Base-by-base conservation (phyloP, 2,329 filamentous ascomycete genomes). In the Fusarium vanettenii region DNA sequence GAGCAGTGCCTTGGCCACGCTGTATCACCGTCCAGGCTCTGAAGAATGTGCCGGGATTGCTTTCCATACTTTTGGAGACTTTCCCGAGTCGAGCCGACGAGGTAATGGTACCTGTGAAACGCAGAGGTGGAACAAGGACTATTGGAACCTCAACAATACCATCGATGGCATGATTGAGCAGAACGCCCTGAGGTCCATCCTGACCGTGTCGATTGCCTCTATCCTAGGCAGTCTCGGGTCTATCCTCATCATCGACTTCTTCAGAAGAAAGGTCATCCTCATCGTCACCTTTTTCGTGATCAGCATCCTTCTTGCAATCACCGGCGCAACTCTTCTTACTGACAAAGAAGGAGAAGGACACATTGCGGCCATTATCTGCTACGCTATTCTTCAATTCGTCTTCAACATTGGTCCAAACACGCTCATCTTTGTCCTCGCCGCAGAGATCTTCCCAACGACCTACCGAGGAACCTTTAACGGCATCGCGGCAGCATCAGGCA, bases 1-100 rank as follows among this genome's bases (percentile, higher is more conserved):
- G 52, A 66, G 61, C 27, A 70, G 57, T 1, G 64, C 66, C 7
- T 48, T 72, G n/a, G 61, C 70, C 14, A 72, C 63, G 1, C 20
- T 71, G 18, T 39, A 66, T 6, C 66, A 71, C 37, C 66, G 45
- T 9, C 50, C 64, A 59, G 37, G 31, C 2, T n/a, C 56, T 8
- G 5, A 33, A n/a, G 56, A 60, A 13, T 35, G 35, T 2, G 11
- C 29, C 2, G 56, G 56, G 0, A n/a, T 9, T 7, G 41, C 33
- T 2, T 35, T 66, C 25, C 55, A 50, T 10, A 20, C 37, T 5
- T 66, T 66, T 48, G 18, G 39, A 25, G 20, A 43, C 6, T 31
- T 35, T 6, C 33, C 63, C 6, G 31, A n/a, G 37, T 6, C 59
- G 2, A 2, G 18, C 3, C 27, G 2, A 8, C 25, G 18, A 11